Evolutionary conservation across 495 filamentous ascomycete species (phyloP), one percentile per base, ranked within the genome.

Genomic region (Amniculicola lignicola): DNA sequence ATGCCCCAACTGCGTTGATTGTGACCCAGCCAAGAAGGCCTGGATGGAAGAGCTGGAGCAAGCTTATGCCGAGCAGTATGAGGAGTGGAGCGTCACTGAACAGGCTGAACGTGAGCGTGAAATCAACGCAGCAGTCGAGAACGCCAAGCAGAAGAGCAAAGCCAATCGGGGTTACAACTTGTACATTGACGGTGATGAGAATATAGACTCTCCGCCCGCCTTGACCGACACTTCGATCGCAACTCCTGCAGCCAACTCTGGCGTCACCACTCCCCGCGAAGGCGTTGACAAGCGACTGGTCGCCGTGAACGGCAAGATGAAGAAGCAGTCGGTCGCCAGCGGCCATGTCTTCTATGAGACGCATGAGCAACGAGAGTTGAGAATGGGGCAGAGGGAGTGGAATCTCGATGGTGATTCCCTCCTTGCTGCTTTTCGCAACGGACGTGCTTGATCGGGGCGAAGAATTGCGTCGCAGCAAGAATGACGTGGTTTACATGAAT

Each of bases 1-100:
- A 31, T 83, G 80, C 54, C 61, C 62, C 14, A 1, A 10, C 6
- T 53, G 50, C 40, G 28, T 40, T 2, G 42, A 62, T 4, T 21
- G 22, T 15, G 55, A 59, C 29, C n/a, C 27, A 22, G 38, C 45
- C 4, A 22, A 37, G 38, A 48, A 57, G 31, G 31, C 42, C n/a
- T 62, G 53, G 53, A 23, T 54, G 28, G 35, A 24, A 28, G 35
- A 21, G 0, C 48, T 54, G 29, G 54, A 53, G 24, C 19, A 36
- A 16, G 29, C 4, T 11, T 62, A 62, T 29, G 4, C 27, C 2
- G 49, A 46, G 24, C 53, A 62, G 27, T 33, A 62, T 21, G 41
- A 41, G 19, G 42, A 19, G 12, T 57, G 35, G 35, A n/a, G n/a
- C n/a, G n/a, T n/a, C n/a, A n/a, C n/a, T n/a, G n/a, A n/a, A n/a